Conservation (phyloP, 2,329 filamentous ascomycete species). For the Clonostachys rosea region DNA sequence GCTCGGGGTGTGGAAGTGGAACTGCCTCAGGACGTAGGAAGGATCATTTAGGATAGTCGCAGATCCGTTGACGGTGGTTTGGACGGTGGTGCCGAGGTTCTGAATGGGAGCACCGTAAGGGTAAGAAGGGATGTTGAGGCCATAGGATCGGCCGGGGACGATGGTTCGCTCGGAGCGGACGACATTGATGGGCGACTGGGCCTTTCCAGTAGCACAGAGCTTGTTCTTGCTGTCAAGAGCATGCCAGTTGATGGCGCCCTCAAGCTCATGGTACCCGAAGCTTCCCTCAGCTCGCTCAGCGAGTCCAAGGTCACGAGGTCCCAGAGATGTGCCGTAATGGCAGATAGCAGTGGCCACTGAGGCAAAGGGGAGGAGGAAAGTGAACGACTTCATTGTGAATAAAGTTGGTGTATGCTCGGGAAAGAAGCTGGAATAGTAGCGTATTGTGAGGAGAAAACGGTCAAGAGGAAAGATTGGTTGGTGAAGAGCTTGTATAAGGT, state of each 20-base stretch:
- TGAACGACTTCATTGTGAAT: conserved; percentile 11
- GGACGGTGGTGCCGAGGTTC: conserved; percentile 41
- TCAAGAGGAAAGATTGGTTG: not conserved
- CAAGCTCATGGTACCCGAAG: conserved; percentile 33
- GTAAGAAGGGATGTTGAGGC: conserved; percentile 21
- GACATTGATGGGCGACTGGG: conserved; percentile 51
- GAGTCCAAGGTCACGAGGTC: conserved; percentile 19
- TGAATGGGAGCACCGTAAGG: conserved; percentile 28
- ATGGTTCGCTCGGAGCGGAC: conserved; percentile 4
- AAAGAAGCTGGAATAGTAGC: not conserved
- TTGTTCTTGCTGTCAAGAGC: conserved; percentile 30
- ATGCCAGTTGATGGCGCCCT: conserved; percentile 46
- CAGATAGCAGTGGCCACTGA: conserved; percentile 15
- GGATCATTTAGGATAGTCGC: conserved; percentile 25
- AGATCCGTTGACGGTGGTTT: conserved; percentile 39
- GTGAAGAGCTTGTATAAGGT: not conserved
- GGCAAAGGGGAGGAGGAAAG: conserved; percentile 7
- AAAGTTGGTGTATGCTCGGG: not conserved
- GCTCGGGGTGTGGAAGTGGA: conserved; percentile 53
- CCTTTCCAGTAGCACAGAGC: conserved; percentile 36
- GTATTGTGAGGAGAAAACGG: not conserved
- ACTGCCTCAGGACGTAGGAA: conserved; percentile 40
- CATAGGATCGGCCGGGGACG: conserved; percentile 17
- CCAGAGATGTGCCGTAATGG: conserved; percentile 27
- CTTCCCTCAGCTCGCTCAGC: conserved; percentile 19